A percentile compares a stretch with the other conserved stretches of the same genome.
These are phyloP conservation scores for Dimocarpus longan DNA, from an alignment of 345 rosid species.

Conservation along the genomic window DNA sequence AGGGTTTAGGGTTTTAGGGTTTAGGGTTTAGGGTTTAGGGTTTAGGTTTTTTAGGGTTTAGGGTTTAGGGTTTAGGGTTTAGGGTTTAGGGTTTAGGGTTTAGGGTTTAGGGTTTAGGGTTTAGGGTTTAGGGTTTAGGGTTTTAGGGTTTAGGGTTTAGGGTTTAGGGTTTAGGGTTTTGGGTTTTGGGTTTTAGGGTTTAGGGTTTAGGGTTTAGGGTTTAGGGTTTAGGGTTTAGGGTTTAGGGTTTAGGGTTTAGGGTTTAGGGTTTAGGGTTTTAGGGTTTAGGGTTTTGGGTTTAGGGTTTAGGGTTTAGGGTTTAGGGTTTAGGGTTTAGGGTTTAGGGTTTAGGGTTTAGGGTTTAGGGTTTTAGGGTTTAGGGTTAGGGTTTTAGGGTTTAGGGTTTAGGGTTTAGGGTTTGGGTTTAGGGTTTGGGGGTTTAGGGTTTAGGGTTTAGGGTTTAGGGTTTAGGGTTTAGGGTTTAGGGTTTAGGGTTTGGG, in stretches of 20 bases:
- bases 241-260: constrained; percentile 21
- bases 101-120: constrained; percentile 25
- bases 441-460: constrained; percentile 24
- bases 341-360: constrained; percentile 24
- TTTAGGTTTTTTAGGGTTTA: too few species aligned
- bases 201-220: constrained; percentile 22
- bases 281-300: constrained; percentile 30
- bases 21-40: constrained; percentile 24
- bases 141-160: constrained; percentile 24
- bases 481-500: constrained; percentile 22
- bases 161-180: constrained; percentile 19
- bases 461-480: constrained; percentile 28
- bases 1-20: constrained; percentile 8
- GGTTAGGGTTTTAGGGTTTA: constrained; percentile 11
- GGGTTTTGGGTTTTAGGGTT: constrained; percentile 22
- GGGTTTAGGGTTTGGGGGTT: constrained; percentile 23
- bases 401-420: constrained; percentile 23
- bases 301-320: constrained; percentile 25
- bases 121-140: constrained; percentile 22
- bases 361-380: constrained; percentile 11
- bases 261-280: constrained; percentile 22
- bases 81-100: constrained; percentile 23
- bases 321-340: constrained; percentile 23
- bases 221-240: constrained; percentile 22
- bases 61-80: constrained; percentile 20